Base-by-base conservation (phyloP, 805 yeast species). In the Jamesozyma gamospora region DNA sequence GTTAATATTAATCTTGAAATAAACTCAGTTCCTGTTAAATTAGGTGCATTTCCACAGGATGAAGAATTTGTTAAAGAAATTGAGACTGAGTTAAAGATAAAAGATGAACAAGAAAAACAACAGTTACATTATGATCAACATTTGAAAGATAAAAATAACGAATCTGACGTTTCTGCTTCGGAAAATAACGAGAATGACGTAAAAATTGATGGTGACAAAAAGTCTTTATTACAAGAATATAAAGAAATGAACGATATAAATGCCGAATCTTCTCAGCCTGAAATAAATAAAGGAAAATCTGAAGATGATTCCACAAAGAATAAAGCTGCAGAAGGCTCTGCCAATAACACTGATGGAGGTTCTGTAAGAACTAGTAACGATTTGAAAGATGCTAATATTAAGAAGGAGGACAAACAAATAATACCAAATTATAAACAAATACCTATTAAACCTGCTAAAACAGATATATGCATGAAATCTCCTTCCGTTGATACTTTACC, bases 1-100 rank as follows among this genome's bases (percentile, higher is more conserved):
- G 52, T 47, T 4, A 52, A 47, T 28, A 44, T 47, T 3, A 56
- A 51, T 19, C 43, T 54, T 1, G 63, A 60, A 34, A 40, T 53
- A 2, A 58, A 55, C 28, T 48, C 58, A 7, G 50, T 47, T 21
- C 75, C 81, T 1, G 84, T 92, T 5, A 79, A 77, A 52, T 67
- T 92, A 35, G 97, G 97, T 2, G 76, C 76, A 43, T 67, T 82
- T 51, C 98, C 97, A 14, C 65, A 80, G 56, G 96, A 88, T 46
- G 79, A 86, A 9, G 95, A 86, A 34, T 83, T 82, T 49, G 71
- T 75, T 33, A 79, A 79, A 50, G 98, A 92, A 58, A 74, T 92
- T 21, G 87, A 82, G 57, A 77, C 87, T 1, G 94, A 85, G 56
- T 66, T 92, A 43, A 79, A 81, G 55, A 76, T 79, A 42, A 79